Conservation (phyloP, 2,329 filamentous ascomycete genomes). For the Colletotrichum sp. region DNA sequence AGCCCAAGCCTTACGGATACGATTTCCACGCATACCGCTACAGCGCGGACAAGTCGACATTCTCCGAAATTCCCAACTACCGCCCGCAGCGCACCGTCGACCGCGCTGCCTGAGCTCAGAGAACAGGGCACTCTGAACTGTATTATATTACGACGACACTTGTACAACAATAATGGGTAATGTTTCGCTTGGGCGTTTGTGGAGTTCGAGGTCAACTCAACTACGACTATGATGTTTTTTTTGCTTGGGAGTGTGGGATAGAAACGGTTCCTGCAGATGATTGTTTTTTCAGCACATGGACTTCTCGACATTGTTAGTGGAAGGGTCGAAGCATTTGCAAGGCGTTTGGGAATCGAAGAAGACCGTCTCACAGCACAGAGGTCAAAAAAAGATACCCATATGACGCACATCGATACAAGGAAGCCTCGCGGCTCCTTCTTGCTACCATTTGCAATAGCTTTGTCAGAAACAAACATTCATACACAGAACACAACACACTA, state of each 20-base stretch:
- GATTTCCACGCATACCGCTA: slow-evolving; percentile 97
- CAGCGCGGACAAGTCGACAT: slow-evolving; percentile 78
- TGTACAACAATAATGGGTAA: slow-evolving; percentile 18
- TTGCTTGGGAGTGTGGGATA: neutral
- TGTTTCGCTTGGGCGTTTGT: neutral
- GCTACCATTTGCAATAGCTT: slow-evolving; percentile 14
- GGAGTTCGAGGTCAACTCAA: slow-evolving; percentile 10
- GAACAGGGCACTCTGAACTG: neutral
- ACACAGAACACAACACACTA: neutral
- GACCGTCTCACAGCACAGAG: slow-evolving; percentile 3
- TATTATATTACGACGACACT: slow-evolving; percentile 9
- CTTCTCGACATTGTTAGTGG: neutral
- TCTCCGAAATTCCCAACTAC: slow-evolving; percentile 86
- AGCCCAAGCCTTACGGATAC: slow-evolving; percentile 97
- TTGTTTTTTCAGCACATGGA: neutral
- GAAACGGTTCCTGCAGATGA: neutral
- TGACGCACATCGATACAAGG: slow-evolving; percentile 2
- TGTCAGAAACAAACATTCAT: neutral
- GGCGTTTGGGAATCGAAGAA: slow-evolving; percentile 22
- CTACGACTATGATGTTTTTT: slow-evolving; percentile 11
- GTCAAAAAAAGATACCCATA: slow-evolving; percentile 19
- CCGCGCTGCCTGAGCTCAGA: slow-evolving; percentile 33
- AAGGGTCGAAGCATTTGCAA: slow-evolving; percentile 14
- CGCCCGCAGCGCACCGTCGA: slow-evolving; percentile 68
- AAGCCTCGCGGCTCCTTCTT: neutral